Base-by-base conservation (phyloP, 352 stramenopile genomes). In the Chrysophaeum taylorii region DNA sequence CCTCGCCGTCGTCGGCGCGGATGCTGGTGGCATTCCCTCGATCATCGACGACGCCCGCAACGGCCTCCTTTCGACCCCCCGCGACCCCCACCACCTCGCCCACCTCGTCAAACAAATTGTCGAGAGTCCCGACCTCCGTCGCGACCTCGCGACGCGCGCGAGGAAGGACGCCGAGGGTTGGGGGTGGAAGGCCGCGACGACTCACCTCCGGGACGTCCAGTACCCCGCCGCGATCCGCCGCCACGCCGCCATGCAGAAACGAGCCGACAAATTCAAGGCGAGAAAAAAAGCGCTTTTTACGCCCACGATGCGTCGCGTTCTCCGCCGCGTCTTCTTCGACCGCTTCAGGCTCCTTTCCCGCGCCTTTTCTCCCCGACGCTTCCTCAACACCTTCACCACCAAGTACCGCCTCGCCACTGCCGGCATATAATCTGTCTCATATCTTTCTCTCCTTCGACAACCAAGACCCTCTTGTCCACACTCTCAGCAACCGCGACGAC, bases 171-270 rank as follows among this genome's bases (percentile, higher is more conserved):
- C 77, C 23, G 73, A 83, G 62, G 41, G 35, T 18, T 79, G 73
- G 77, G 72, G 48, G 43, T 84, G 79, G 79, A 72, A 77, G 57
- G 45, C 73, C 7, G 77, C 79, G 12, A 84, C 78, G 23, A 52
- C 54, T 0, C 64, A 78, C 18, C 68, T 84, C 14, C 64, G 79
- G 25, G 81, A 83, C 70, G 70, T 79, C 16, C 76, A 82, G 38
- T 84, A 84, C 78, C 74, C 89, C n/a, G 87, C 88, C 70, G 87
- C 85, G 29, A 92, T 94, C 37, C 31, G 35, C 12, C 57, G 57
- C 9, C 57, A 66, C 36, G 57, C 48, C 9, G 48, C 48, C 25
- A 9, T 21, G 5, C n/a, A 60, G 48, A 5, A 25, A 5, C 18
- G 5, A 21, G 18, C 18, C 18, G 48, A 5, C 5, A 60, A 5